Evolutionary conservation across 805 yeast genomes (phyloP), one percentile per base, ranked within the genome.

Genomic region (Candida dajiaensis): DNA sequence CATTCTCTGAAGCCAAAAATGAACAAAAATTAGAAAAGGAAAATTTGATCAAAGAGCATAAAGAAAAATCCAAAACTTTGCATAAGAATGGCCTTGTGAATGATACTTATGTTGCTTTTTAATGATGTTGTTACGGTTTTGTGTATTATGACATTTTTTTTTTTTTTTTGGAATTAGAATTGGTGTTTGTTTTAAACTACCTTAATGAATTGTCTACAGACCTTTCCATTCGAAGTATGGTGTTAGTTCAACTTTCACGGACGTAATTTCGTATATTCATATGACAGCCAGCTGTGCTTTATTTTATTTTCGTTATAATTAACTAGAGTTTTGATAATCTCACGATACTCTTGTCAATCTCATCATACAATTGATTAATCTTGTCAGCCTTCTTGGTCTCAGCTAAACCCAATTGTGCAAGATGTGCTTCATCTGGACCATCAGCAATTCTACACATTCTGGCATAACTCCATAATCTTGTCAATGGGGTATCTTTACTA

Each of bases 381-480:
- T 50, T 47, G 2, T 56, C 51, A 42, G 69, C 70, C 37, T 58
- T 58, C 54, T 72, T 73, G 12, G 69, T 63, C 47, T 73, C 76
- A 39, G 66, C 60, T 48, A 77, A 70, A 7, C 78, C 84, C 51
- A 81, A 66, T 63, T 80, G 85, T 49, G 66, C 65, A 58, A 77
- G 64, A 58, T 81, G 84, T 4, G 81, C 82, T 60, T 80, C 85
- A 65, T 80, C 85, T 3, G 86, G 86, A 12, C 85, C 85, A 59
- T 81, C 86, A 15, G 85, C 85, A 46, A 80, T 76, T 51, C 85
- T 66, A 46, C 80, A 69, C 39, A 81, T 77, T 59, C 86, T 69
- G 41, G 73, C 66, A 46, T 63, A 61, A 21, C 78, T 76, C 63
- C 74, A 81, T 62, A 73, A 61, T 48, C 73, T 62, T 2, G 85